Conservation (phyloP, 306 rosid species). For the Mimosa pudica region DNA sequence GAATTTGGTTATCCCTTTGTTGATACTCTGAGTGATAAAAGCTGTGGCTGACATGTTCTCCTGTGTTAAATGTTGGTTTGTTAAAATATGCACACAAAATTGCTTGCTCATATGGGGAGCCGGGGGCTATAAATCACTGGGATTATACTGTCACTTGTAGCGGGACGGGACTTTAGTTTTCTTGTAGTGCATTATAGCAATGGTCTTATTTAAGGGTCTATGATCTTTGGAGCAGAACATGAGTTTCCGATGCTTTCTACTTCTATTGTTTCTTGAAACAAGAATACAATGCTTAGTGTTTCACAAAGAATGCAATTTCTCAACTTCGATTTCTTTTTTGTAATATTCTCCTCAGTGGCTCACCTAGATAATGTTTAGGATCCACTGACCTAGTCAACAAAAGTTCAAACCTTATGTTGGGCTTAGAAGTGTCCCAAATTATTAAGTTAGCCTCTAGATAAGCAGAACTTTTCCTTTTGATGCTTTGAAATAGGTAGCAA, state of each 20-base stretch:
- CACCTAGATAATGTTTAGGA: neutral
- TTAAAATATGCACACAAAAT: neutral
- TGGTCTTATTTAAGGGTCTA: conserved; percentile 2
- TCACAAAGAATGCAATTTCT: neutral
- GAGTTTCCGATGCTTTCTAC: neutral
- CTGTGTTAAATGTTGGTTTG: conserved; percentile 4
- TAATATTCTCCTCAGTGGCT: too few species aligned
- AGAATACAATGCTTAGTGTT: conserved; percentile 10
- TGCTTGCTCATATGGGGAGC: neutral
- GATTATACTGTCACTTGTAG: neutral
- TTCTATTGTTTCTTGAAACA: neutral
- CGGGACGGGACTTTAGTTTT: neutral
- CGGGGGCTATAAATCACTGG: neutral
- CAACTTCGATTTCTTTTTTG: neutral
- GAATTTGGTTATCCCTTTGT: neutral
- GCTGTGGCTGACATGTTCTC: neutral
- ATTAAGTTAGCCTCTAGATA: conserved; percentile 19
- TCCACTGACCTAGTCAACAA: neutral
- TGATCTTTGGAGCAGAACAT: neutral
- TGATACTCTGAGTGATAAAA: neutral
- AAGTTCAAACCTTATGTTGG: conserved; percentile 9
- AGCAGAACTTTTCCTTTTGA: conserved; percentile 26
- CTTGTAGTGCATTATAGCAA: neutral
- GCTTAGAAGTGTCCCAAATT: neutral
- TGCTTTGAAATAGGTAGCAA: conserved; percentile 67